Evolutionary conservation across 116 monocot genomes (phyloP), one percentile per base, ranked within the genome.

Genomic region (Posidonia oceanica): DNA sequence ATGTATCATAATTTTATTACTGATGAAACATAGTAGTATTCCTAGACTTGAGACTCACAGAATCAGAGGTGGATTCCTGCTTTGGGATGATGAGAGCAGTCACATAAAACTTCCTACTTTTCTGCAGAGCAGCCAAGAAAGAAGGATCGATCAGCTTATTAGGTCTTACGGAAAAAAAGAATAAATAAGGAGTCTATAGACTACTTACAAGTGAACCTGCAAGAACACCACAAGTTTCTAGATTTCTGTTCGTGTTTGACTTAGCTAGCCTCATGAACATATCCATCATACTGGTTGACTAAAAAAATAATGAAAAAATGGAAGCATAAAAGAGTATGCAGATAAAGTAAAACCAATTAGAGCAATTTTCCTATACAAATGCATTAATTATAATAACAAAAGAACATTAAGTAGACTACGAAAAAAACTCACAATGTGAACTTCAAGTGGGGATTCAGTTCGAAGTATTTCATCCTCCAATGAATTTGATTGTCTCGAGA

Each of bases 171-270:
- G 13, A 29, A 7, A 66, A 21, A 71, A 16, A 8, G 23, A 81
- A 72, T 52, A 64, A 54, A 61, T 62, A 18, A 29, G 38, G 39
- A 71, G 20, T 18, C 63, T 23, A 23, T 39, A 53, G 29, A 1
- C 14, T 23, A 71, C 93, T 86, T 86, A 98, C 98, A 68, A 98
- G 85, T 79, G 90, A 90, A 76, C 98, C 98, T 42, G 98, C 98
- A 77, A 98, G 90, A 40, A 98, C 80, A 68, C 98, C 98, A 77
- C 98, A 98, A 38, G 98, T 98, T 83, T 98, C 93, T 51, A 98
- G 75, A 65, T 82, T 84, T 80, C 81, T 93, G 8, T 79, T 72
- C 36, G 98, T 98, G 66, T 93, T 98, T 77, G 89, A 85, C 71
- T 93, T 90, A 5, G 93, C 98, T 52, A 98, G 5, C 58, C 86